These are phyloP conservation scores for Teunomyces lycoperdinae DNA, from an alignment of 805 yeast species.

Conservation along the genomic window DNA sequence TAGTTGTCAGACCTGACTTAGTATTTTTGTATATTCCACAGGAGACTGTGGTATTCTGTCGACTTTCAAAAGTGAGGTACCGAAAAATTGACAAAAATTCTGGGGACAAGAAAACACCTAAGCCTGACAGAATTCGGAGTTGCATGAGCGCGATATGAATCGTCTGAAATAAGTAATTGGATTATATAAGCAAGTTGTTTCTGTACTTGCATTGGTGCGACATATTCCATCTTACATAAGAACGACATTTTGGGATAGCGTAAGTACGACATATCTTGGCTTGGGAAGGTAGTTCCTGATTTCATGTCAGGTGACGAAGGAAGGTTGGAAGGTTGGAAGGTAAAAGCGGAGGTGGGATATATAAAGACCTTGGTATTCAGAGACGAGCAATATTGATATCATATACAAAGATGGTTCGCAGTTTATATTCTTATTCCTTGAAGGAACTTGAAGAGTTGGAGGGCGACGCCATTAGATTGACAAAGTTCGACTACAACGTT, in stretches of 20 bases:
- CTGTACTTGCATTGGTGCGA: no score
- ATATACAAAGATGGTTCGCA: conserved; percentile 1
- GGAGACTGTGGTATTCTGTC: no score
- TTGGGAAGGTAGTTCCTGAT: no score
- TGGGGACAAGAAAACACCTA: no score
- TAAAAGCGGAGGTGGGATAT: neutral
- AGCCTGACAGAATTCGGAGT: no score
- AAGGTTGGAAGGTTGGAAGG: neutral
- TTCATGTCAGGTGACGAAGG: neutral
- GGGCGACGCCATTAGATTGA: conserved; percentile 15
- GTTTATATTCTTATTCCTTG: conserved; percentile 13
- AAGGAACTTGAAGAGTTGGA: conserved; percentile 22
- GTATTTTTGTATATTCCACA: no score
- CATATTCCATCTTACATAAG: neutral
- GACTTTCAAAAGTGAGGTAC: no score
- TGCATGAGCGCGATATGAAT: no score
- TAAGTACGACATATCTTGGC: no score
- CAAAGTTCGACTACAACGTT: conserved; percentile 27
- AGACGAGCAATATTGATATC: neutral
- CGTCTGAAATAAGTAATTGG: no score
- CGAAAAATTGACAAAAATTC: no score
- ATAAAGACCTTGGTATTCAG: neutral
- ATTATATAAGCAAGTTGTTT: neutral
- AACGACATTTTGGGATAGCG: neutral
- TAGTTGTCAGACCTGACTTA: no score